Evolutionary conservation across 176 grass and related monocot genomes (phyloP), one percentile per base, ranked within the genome.

Genomic region (Oryza longistaminata): DNA sequence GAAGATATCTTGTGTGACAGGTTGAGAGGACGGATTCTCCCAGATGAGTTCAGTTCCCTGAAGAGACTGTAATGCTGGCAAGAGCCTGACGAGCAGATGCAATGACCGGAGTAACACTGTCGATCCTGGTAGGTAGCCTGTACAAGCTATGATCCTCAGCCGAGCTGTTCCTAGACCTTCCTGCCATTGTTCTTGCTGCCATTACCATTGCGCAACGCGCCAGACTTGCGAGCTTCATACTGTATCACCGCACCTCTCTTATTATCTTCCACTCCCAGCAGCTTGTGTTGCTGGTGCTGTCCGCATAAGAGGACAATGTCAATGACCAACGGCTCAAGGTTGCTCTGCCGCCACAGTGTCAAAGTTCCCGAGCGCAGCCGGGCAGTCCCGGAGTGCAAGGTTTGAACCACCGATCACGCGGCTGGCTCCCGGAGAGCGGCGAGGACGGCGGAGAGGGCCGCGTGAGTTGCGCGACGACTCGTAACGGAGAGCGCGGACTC

Each of bases 171-270:
- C 76, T 86, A 15, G 69, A 71, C 64, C n/a, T 76, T 92, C 73
- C 60, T 91, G 76, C 83, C 45, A 46, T 50, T 15, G 24, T 58
- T 85, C 71, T 81, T 79, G 52, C 74, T 49, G 52, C 46, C 31
- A 31, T 42, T 81, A 34, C 71, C 71, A 44, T 66, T 75, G 19
- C 65, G n/a, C 80, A 80, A n/a, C n/a, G 26, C 45, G 10, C 70
- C 44, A 22, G 69, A 46, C 6, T 82, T 86, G n/a, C 13, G 50
- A 68, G 71, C 85, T 79, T 95, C 91, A 42, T 98, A 98, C 77
- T 91, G 90, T n/a, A 98, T 70, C 1, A 98, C 82, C 95, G n/a
- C 95, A 98, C 75, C 95, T 93, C 82, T 98, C 95, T n/a, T 40
- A 98, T 73, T 46, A 95, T 75, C 91, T 91, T 95, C 72, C 87